These are phyloP conservation scores for Wickerhamiella azymoides DNA, from an alignment of 805 yeast genomes.

Conservation along the genomic window DNA sequence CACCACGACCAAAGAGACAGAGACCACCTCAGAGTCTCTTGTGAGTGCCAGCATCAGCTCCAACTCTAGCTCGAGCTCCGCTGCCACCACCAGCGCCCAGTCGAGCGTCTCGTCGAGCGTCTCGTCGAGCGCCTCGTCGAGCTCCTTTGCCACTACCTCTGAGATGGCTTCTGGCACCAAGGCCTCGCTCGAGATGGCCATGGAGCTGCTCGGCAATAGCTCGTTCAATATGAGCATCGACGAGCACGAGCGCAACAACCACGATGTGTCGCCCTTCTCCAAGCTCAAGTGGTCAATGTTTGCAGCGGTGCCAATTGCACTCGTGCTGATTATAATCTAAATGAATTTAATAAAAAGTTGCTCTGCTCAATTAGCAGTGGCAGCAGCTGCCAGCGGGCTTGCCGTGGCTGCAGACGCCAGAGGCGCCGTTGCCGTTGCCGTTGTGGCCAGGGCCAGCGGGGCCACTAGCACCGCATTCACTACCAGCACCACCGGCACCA, in stretches of 20 bases:
- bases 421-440: background rate
- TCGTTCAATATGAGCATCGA: background rate
- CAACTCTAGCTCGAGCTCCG: too few species aligned
- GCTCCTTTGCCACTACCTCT: too few species aligned
- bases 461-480: slow-evolving; percentile 3
- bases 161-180: background rate
- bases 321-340: background rate
- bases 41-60: too few species aligned
- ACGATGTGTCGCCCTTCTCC: background rate
- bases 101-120: too few species aligned
- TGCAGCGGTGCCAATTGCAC: background rate
- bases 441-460: background rate
- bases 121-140: too few species aligned
- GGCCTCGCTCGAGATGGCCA: background rate
- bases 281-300: background rate
- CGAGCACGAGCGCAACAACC: background rate
- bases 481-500: too few species aligned
- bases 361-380: background rate
- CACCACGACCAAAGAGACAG: too few species aligned
- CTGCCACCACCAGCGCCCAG: too few species aligned
- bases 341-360: background rate
- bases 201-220: background rate
- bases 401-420: background rate
- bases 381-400: background rate
- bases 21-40: too few species aligned